A percentile compares a stretch with the other conserved stretches of the same genome.
These are phyloP conservation scores for Suillus subalutaceus DNA, from an alignment of 768 basidiomycete genomes.

Conservation along the genomic window DNA sequence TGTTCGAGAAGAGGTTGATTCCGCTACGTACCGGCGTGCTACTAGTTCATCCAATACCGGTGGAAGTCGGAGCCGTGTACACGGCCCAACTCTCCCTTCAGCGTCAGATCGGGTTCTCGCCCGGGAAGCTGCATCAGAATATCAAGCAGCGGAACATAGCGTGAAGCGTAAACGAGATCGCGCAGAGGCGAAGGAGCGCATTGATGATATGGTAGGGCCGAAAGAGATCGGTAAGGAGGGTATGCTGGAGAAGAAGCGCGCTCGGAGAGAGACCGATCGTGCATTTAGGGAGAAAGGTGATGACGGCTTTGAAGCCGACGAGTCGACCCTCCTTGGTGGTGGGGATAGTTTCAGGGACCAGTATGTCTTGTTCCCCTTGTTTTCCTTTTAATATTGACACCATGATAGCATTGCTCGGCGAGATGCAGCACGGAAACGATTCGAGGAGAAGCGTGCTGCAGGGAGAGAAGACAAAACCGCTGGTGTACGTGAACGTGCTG, in stretches of 20 bases:
- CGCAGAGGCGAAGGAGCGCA: conserved; percentile 62
- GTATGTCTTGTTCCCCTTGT: conserved; percentile 43
- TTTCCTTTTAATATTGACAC: conserved; percentile 13
- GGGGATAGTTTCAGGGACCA: conserved; percentile 80
- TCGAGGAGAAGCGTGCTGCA: conserved; percentile 51
- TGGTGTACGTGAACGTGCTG: conserved; percentile 61
- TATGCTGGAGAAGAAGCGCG: conserved; percentile 84
- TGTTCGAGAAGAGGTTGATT: conserved; percentile 60
- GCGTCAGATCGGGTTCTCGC: conserved; percentile 71
- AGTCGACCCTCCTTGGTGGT: conserved; percentile 79
- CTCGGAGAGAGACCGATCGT: conserved; percentile 69
- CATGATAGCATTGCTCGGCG: conserved; percentile 66
- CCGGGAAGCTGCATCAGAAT: conserved; percentile 61
- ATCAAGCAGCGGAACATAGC: conserved; percentile 51
- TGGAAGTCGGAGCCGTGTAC: conserved; percentile 45
- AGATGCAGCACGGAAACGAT: conserved; percentile 69
- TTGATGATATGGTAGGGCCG: conserved; percentile 83
- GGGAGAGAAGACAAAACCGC: conserved; percentile 52
- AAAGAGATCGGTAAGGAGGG: conserved; percentile 81
- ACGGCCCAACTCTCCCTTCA: conserved; percentile 72
- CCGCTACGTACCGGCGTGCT: conserved; percentile 40
- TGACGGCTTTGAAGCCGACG: conserved; percentile 77
- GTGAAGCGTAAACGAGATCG: conserved; percentile 70
- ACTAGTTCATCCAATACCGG: conserved; percentile 16
- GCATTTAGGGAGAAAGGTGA: conserved; percentile 74